phyloP scores from a whole-genome alignment of 805 yeast species.

The Ogataea polymorpha region DNA sequence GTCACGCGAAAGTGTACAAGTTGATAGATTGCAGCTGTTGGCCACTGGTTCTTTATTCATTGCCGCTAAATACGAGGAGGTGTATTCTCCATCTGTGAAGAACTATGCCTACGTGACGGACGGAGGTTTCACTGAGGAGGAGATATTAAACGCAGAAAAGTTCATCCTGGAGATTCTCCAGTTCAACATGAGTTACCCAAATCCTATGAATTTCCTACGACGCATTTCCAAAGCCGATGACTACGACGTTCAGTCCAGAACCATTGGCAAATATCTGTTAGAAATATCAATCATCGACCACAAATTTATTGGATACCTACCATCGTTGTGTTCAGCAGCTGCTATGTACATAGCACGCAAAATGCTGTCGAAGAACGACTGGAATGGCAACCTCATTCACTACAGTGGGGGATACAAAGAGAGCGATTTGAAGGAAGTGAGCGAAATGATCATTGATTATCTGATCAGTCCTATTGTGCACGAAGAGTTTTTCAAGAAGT shows the following conservation, averaged over 20 bases:
- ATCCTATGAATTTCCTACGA: constrained; percentile 85
- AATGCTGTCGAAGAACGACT: constrained; percentile 62
- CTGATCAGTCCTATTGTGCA: constrained; percentile 77
- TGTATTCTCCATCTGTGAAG: constrained; percentile 78
- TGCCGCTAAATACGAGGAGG: constrained; percentile 93
- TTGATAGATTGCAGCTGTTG: constrained; percentile 76
- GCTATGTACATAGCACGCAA: constrained; percentile 81
- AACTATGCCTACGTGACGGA: constrained; percentile 87
- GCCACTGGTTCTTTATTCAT: constrained; percentile 85
- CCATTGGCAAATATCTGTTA: constrained; percentile 78
- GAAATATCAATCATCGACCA: constrained; percentile 78
- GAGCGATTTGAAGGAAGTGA: constrained; percentile 66
- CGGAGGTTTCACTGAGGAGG: constrained; percentile 77
- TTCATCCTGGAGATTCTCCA: constrained; percentile 67
- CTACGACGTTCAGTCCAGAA: constrained; percentile 79
- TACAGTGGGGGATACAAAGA: constrained; percentile 89
- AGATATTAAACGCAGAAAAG: constrained; percentile 79
- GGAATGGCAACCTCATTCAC: constrained; percentile 86
- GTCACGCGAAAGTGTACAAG: constrained; percentile 67
- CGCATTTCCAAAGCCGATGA: constrained; percentile 89
- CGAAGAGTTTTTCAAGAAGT: constrained; percentile 91
- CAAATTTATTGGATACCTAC: constrained; percentile 66
- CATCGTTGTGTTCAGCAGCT: constrained; percentile 81
- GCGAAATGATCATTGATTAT: constrained; percentile 73
- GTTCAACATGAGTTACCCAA: constrained; percentile 79